Evolutionary conservation across 495 filamentous ascomycete genomes (phyloP).

Genomic region (Rhizodiscina lignyota): DNA sequence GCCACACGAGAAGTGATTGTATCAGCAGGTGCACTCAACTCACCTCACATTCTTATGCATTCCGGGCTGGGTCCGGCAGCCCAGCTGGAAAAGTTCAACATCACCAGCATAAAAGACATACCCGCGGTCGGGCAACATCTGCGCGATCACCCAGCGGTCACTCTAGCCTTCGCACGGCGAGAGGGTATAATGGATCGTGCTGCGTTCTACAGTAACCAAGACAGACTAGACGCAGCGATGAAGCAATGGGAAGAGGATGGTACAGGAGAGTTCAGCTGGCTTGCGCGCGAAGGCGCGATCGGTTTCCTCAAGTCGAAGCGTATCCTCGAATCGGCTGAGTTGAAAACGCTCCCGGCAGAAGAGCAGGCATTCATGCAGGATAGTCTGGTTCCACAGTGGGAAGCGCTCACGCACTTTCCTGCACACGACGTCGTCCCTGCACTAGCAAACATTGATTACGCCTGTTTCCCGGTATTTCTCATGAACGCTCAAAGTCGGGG

Average conservation of each 20-base stretch:
- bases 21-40: not conserved
- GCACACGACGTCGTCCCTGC: no score
- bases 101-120: conserved; percentile 7
- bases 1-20: not conserved
- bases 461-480: not conserved
- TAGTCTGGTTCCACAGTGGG: not conserved
- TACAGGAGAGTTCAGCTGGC: not conserved
- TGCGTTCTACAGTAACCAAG: not conserved
- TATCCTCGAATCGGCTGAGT: not conserved
- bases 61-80: conserved; percentile 10
- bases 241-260: not conserved
- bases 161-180: not conserved
- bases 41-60: conserved; percentile 11
- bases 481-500: not conserved
- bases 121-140: conserved; percentile 10
- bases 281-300: not conserved
- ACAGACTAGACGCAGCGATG: not conserved
- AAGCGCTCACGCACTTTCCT: not conserved
- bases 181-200: not conserved
- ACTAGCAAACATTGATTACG: not conserved
- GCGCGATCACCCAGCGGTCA: not conserved
- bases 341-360: not conserved
- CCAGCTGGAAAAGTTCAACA: conserved; percentile 7
- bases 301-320: not conserved
- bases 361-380: not conserved